phyloP scores from a whole-genome alignment of 2,329 filamentous ascomycete species.

The Xylariaceae sp. region DNA sequence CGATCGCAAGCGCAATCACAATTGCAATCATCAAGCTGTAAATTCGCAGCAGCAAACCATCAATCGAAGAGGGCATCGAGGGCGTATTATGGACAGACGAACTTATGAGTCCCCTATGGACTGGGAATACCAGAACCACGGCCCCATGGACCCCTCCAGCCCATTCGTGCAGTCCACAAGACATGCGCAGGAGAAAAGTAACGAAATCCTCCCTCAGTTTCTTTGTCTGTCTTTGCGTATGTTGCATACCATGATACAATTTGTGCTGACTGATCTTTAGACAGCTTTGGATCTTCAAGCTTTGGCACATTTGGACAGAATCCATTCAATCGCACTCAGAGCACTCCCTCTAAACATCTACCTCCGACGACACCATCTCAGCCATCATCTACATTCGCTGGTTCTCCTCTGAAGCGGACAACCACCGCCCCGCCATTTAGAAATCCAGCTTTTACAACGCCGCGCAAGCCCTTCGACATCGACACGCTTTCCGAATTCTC shows the following conservation, averaged over 20 bases:
- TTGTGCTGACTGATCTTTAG: conserved; percentile 6
- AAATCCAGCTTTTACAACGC: conserved; percentile 67
- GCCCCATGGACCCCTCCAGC: conserved; percentile 62
- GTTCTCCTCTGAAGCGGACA: conserved; percentile 45
- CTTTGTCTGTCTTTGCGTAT: background rate
- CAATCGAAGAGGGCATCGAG: background rate
- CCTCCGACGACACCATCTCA: conserved; percentile 32
- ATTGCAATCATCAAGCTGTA: background rate
- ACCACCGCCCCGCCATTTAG: conserved; percentile 57
- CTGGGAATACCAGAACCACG: conserved; percentile 64
- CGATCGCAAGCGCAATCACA: conserved; percentile 21
- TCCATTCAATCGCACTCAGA: conserved; percentile 30
- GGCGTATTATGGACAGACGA: conserved; percentile 52
- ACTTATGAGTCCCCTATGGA: conserved; percentile 67
- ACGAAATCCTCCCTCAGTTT: background rate
- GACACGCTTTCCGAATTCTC: conserved; percentile 58
- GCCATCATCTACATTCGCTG: conserved; percentile 49
- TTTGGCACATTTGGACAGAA: conserved; percentile 41
- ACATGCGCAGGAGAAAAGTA: conserved; percentile 46
- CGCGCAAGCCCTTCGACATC: conserved; percentile 59
- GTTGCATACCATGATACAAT: background rate
- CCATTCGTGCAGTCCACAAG: conserved; percentile 60
- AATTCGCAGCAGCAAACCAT: conserved; percentile 4
- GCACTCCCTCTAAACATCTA: conserved; percentile 45
- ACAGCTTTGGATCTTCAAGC: conserved; percentile 43